A percentile compares a stretch with the other conserved stretches of the same genome.
phyloP scores from a whole-genome alignment of 345 rosid species.

The Fremontodendron californicum region DNA sequence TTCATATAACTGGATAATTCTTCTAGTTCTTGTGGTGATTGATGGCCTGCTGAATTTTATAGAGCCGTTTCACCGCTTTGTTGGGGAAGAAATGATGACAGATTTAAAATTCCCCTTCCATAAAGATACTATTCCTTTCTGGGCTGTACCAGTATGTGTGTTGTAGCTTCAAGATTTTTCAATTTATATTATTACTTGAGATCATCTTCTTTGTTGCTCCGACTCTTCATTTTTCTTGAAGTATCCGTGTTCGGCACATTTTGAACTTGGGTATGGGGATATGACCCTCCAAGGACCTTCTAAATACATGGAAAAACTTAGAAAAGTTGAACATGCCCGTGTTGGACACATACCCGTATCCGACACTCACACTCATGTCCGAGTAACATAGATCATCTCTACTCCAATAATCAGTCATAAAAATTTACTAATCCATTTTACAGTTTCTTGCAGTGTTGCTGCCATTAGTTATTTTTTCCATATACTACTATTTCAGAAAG shows the following conservation, averaged over 20 bases:
- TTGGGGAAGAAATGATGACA: constrained; percentile 57
- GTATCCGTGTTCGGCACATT: too few species aligned
- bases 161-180: not conserved
- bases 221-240: too few species aligned
- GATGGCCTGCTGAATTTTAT: constrained; percentile 36
- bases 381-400: not conserved
- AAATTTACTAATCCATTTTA: not conserved
- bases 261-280: too few species aligned
- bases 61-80: constrained; percentile 65
- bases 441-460: constrained; percentile 40
- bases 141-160: constrained; percentile 56
- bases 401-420: not conserved
- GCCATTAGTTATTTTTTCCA: constrained; percentile 36
- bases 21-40: constrained; percentile 39
- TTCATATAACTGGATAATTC: constrained; percentile 51
- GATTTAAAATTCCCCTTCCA: constrained; percentile 55
- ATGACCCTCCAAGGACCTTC: too few species aligned
- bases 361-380: too few species aligned
- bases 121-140: constrained; percentile 49
- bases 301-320: too few species aligned
- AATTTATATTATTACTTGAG: not conserved
- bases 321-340: too few species aligned
- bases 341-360: too few species aligned
- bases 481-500: constrained; percentile 37
- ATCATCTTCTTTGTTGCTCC: too few species aligned